Conservation (phyloP, 2,329 filamentous ascomycete species). For the Cercospora nicotianae region DNA sequence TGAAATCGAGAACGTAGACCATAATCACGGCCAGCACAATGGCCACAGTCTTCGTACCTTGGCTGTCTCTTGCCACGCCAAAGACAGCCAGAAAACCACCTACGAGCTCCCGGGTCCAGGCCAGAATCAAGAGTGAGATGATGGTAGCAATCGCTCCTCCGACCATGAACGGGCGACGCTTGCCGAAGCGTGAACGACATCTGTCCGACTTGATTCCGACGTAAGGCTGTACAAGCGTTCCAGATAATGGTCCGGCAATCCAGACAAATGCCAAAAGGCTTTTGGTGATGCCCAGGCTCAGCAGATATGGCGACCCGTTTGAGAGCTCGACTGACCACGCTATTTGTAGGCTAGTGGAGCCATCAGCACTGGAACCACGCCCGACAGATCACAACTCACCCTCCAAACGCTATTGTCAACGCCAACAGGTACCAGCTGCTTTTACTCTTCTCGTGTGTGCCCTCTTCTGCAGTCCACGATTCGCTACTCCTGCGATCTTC, state of each 20-base stretch:
- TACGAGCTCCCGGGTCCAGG: conserved; percentile 58
- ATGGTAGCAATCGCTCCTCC: conserved; percentile 53
- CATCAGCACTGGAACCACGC: conserved; percentile 5
- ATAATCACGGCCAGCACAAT: conserved; percentile 80
- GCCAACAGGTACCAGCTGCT: conserved; percentile 82
- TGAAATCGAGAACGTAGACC: conserved; percentile 89
- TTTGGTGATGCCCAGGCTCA: conserved; percentile 55
- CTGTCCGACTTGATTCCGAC: conserved; percentile 56
- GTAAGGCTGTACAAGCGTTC: conserved; percentile 55
- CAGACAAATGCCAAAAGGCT: conserved; percentile 55
- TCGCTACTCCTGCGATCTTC: conserved; percentile 44
- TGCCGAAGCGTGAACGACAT: conserved; percentile 50
- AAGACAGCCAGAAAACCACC: conserved; percentile 67
- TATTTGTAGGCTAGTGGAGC: conserved; percentile 68
- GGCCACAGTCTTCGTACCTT: conserved; percentile 62
- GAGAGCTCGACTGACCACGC: conserved; percentile 95
- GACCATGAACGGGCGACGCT: conserved; percentile 55
- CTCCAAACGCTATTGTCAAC: conserved; percentile 82
- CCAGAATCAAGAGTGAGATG: conserved; percentile 50
- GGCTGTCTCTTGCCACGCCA: conserved; percentile 65
- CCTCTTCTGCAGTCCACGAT: conserved; percentile 51
- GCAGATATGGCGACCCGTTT: conserved; percentile 71
- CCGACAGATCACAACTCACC: conserved; percentile 40
- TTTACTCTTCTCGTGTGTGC: conserved; percentile 54
- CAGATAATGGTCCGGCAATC: conserved; percentile 58